Conservation (phyloP, 2,329 filamentous ascomycete genomes). For the Stachybotrys elegans region DNA sequence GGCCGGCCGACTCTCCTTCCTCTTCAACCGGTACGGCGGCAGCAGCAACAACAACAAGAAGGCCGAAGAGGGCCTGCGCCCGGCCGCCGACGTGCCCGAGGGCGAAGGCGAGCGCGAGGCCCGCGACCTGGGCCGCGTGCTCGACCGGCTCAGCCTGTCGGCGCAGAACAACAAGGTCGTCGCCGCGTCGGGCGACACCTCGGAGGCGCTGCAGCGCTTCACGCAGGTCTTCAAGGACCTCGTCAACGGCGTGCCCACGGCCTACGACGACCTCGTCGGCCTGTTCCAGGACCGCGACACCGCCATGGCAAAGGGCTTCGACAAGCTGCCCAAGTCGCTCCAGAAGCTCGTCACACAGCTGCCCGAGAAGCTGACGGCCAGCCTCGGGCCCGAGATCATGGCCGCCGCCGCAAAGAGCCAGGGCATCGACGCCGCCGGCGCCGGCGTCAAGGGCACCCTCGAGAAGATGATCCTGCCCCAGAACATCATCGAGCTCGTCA, state of each 20-base stretch:
- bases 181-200: conserved; percentile 76
- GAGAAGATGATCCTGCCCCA: conserved; percentile 66
- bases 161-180: conserved; percentile 83
- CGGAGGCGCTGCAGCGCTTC: conserved; percentile 77
- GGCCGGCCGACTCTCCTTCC: conserved; percentile 26
- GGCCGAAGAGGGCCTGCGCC: conserved; percentile 28
- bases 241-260: conserved; percentile 86
- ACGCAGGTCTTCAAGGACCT: conserved; percentile 89
- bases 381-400: conserved; percentile 74
- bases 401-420: conserved; percentile 74
- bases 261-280: conserved; percentile 76
- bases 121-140: conserved; percentile 72
- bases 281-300: conserved; percentile 59
- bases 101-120: conserved; percentile 43
- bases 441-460: conserved; percentile 55
- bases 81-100: conserved; percentile 29
- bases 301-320: conserved; percentile 53
- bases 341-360: conserved; percentile 83
- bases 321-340: conserved; percentile 69
- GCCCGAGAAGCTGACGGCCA: conserved; percentile 73
- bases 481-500: conserved; percentile 72
- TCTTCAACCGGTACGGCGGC: conserved; percentile 31
- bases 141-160: conserved; percentile 79
- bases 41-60: too few species aligned
- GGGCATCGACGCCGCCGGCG: conserved; percentile 51